Conservation (phyloP, 768 basidiomycete genomes). For the Leccinellum rugosiceps region DNA sequence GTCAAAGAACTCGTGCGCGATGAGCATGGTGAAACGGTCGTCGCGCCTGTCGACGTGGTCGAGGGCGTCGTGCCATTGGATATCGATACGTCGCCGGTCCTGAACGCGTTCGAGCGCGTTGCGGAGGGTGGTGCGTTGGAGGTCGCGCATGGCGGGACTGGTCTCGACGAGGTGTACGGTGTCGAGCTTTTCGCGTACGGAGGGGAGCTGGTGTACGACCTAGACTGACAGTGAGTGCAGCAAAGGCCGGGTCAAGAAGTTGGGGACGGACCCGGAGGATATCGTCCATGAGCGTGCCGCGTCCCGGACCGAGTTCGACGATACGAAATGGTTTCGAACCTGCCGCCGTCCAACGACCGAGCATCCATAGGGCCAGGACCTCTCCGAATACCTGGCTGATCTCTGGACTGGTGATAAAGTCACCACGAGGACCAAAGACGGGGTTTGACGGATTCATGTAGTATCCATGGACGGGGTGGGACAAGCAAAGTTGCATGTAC, state of each 20-base stretch:
- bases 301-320: constrained; percentile 91
- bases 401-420: constrained; percentile 96
- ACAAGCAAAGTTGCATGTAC: constrained; percentile 90
- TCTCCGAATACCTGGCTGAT: constrained; percentile 97
- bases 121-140: constrained; percentile 56
- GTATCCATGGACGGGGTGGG: constrained; percentile 89
- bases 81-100: constrained; percentile 28
- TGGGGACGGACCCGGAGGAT: constrained; percentile 51
- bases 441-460: constrained; percentile 74
- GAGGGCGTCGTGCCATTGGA: constrained; percentile 74
- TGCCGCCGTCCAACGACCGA: constrained; percentile 66
- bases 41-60: constrained; percentile 56
- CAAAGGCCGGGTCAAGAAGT: too few relatives aligned
- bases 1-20: constrained; percentile 98
- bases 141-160: constrained; percentile 58
- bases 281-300: constrained; percentile 90
- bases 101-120: constrained; percentile 20
- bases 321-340: constrained; percentile 59
- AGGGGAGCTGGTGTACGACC: constrained; percentile 43
- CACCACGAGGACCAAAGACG: constrained; percentile 84
- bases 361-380: constrained; percentile 86
- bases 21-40: constrained; percentile 70
- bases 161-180: constrained; percentile 80
- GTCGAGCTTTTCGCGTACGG: constrained; percentile 34
- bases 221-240: too few relatives aligned